Evolutionary conservation across 1,284 basidiomycete species (phyloP).

Genomic region (Moesziomyces sp.): DNA sequence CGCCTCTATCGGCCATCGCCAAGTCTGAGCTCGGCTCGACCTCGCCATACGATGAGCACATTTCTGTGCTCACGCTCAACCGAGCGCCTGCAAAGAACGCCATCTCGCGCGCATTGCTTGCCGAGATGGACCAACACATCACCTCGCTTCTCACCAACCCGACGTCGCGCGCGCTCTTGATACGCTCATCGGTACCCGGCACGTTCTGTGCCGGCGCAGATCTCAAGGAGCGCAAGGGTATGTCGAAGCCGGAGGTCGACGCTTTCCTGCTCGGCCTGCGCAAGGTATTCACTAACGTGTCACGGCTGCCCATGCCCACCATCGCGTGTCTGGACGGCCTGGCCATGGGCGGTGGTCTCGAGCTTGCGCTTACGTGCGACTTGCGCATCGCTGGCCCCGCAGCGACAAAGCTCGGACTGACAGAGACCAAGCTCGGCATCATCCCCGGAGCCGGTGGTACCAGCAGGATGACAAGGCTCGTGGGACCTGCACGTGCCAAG

Average conservation of each 20-base stretch:
- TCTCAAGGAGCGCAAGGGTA: conserved; percentile 82
- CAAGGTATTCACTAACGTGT: conserved; percentile 78
- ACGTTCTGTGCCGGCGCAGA: conserved; percentile 86
- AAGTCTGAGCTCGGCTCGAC: conserved; percentile 19
- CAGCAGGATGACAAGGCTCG: conserved; percentile 81
- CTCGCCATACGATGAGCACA: conserved; percentile 48
- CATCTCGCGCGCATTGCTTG: conserved; percentile 79
- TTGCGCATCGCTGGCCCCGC: conserved; percentile 78
- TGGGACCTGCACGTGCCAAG: conserved; percentile 85
- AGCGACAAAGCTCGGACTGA: conserved; percentile 82
- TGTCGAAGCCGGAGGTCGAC: conserved; percentile 74
- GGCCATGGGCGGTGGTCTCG: conserved; percentile 89
- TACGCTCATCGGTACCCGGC: conserved; percentile 42
- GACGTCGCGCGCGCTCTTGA: conserved; percentile 40
- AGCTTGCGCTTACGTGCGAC: conserved; percentile 87
- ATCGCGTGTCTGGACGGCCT: conserved; percentile 93
- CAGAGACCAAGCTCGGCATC: conserved; percentile 86
- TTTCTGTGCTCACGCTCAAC: conserved; percentile 74
- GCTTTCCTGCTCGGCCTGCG: conserved; percentile 84
- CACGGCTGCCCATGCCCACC: conserved; percentile 84
- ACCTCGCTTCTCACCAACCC: conserved; percentile 69
- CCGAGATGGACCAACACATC: conserved; percentile 76
- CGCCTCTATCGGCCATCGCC: conserved; percentile 22
- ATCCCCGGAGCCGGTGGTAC: conserved; percentile 81
- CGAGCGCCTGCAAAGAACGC: conserved; percentile 88